These are phyloP conservation scores for Globisporangium heterothallicum DNA, from an alignment of 352 stramenopile species.

Conservation along the genomic window DNA sequence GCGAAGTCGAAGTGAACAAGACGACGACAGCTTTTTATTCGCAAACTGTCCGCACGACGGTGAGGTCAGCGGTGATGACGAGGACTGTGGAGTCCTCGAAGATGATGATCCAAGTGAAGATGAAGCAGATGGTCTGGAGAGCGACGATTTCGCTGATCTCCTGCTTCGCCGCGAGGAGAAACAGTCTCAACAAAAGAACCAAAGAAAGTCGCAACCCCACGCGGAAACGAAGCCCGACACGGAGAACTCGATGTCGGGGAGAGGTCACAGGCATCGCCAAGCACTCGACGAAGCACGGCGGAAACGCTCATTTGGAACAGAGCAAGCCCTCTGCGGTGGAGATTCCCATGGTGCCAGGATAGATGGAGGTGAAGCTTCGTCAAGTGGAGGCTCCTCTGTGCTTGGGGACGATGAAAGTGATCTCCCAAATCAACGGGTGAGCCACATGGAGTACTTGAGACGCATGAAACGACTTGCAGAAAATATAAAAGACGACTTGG, in stretches of 20 bases:
- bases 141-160: slow-evolving; percentile 13
- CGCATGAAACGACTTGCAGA: slow-evolving; percentile 63
- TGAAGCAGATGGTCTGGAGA: slow-evolving; percentile 12
- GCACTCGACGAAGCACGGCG: slow-evolving; percentile 25
- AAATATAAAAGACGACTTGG: slow-evolving; percentile 56
- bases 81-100: slow-evolving; percentile 33
- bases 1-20: background rate
- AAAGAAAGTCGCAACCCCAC: background rate
- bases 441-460: slow-evolving; percentile 67
- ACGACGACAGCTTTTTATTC: background rate
- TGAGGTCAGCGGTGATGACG: slow-evolving; percentile 24
- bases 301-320: background rate
- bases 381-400: background rate
- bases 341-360: background rate
- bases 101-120: slow-evolving; percentile 36
- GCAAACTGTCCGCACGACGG: background rate
- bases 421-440: slow-evolving; percentile 43
- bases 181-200: background rate
- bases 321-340: background rate
- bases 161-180: slow-evolving; percentile 5
- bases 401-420: slow-evolving; percentile 31
- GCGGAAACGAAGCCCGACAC: background rate
- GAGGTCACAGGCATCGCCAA: slow-evolving; percentile 20
- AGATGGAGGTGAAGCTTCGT: background rate
- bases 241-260: background rate